Evolutionary conservation across 2,329 filamentous ascomycete genomes (phyloP).

Genomic region (Tolypocladium guangdongense): DNA sequence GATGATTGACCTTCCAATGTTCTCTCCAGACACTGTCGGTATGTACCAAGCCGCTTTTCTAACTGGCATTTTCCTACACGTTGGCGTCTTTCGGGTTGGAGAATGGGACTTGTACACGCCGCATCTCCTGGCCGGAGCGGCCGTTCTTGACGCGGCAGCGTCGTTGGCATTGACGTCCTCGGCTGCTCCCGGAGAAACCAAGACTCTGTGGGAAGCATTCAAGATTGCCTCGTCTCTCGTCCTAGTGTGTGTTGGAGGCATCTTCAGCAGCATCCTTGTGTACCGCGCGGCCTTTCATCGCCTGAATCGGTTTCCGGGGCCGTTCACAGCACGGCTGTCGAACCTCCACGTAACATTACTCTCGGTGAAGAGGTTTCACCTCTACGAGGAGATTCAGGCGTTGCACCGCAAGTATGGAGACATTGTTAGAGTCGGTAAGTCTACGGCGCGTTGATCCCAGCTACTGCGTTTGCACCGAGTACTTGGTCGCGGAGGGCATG

Average conservation of each 20-base stretch:
- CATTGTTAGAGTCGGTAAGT: conserved; percentile 17
- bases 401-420: conserved; percentile 18
- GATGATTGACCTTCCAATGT: no score
- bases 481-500: background rate
- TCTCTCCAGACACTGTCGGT: no score
- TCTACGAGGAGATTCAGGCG: conserved; percentile 14
- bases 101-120: conserved; percentile 14
- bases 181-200: background rate
- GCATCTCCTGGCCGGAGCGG: conserved; percentile 3
- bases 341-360: conserved; percentile 13
- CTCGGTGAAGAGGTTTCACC: conserved; percentile 9
- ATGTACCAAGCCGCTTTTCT: background rate
- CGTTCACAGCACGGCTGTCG: conserved; percentile 14
- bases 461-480: background rate
- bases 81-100: conserved; percentile 11
- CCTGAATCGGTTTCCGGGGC: conserved; percentile 16
- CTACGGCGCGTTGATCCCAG: background rate
- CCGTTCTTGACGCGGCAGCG: background rate
- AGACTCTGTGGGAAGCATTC: background rate
- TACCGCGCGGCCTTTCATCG: conserved; percentile 14
- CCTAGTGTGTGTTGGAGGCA: background rate
- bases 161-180: background rate
- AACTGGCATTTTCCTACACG: conserved; percentile 6
- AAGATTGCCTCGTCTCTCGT: background rate
- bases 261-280: conserved; percentile 9